These are phyloP conservation scores for Ogataea nonfermentans DNA, from an alignment of 805 yeast species.

Conservation along the genomic window DNA sequence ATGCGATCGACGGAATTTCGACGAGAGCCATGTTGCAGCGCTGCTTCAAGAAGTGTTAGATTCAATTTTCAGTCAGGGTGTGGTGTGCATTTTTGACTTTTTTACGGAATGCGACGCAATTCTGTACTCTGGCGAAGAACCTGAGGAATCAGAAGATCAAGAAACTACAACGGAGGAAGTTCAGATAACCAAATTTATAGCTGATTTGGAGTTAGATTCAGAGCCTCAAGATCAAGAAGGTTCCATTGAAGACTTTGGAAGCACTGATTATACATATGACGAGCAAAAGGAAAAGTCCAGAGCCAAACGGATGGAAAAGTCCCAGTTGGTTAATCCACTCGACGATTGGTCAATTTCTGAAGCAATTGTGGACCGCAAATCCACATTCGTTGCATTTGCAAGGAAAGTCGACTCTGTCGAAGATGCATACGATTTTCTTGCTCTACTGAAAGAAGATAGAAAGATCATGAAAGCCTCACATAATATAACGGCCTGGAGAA, in stretches of 20 bases:
- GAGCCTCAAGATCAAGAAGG: too few species aligned
- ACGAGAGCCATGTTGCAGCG: constrained; percentile 47
- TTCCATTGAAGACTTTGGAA: constrained; percentile 4
- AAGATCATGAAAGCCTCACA: constrained; percentile 70
- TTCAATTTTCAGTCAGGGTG: constrained; percentile 53
- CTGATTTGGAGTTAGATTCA: neutral
- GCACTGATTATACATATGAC: constrained; percentile 25
- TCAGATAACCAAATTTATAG: neutral
- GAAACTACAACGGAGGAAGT: neutral
- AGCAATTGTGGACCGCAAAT: constrained; percentile 77
- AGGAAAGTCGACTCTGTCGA: constrained; percentile 58
- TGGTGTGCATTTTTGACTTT: constrained; percentile 79
- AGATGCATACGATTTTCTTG: constrained; percentile 58
- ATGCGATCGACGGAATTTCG: constrained; percentile 30
- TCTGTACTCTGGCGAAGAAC: constrained; percentile 36
- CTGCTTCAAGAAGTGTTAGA: constrained; percentile 51
- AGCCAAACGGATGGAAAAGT: constrained; percentile 15
- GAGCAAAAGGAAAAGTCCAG: constrained; percentile 29
- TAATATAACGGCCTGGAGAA: constrained; percentile 86
- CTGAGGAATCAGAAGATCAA: constrained; percentile 2
- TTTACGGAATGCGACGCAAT: constrained; percentile 63
- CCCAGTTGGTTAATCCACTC: constrained; percentile 42
- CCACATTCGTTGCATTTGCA: constrained; percentile 81
- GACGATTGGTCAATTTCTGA: constrained; percentile 77
- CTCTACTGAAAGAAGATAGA: constrained; percentile 56